Base-by-base conservation (phyloP, 306 rosid species). In the Oemleria cerasiformis region DNA sequence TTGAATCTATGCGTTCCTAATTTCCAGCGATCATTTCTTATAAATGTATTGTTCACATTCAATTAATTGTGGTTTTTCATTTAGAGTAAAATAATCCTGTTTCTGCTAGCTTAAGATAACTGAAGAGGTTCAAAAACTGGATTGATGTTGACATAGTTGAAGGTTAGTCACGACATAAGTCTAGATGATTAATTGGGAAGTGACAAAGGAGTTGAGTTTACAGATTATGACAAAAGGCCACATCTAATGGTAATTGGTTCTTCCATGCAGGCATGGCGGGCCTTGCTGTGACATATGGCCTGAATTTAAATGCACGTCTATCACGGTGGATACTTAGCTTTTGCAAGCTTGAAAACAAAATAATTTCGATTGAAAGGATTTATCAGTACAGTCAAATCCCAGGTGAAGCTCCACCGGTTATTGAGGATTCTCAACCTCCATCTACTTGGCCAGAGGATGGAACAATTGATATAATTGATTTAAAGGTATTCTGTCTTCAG, bases 341-440 rank as follows among this genome's bases (percentile, higher is more conserved):
- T 79, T 93, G 98, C 88, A 93, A 93, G 84, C 98, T 93, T 65
- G 98, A 93, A 84, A 93, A 93, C 78, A 90, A 93, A 83, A 92
- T 92, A 70, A 92, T 92, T 76, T 92, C 98, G 63, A 88, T 90
- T 40, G 98, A 92, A 82, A 93, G 97, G 81, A 93, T 93, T 65
- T 93, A 93, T 73, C 98, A 93, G 80, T 88, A 93, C 87, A 88
- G 97, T 80, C 90, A 90, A 81, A 81, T 93, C 78, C 84, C 92
- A 23, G 54, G 86, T 60, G 98, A 93, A 82, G 98, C 96, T 76
- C 97, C 93, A 19, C 61, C 75, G 8, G 40, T 87, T 71, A 82
- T 88, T 70, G 93, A 93, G 69, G 89, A 87, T 39, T 84, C 84
- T 80, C 87, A 84, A 10, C 93, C 96, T 80, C 93, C 90, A 68